Base-by-base conservation (phyloP, 2,329 filamentous ascomycete species). In the Fusarium anguioides region DNA sequence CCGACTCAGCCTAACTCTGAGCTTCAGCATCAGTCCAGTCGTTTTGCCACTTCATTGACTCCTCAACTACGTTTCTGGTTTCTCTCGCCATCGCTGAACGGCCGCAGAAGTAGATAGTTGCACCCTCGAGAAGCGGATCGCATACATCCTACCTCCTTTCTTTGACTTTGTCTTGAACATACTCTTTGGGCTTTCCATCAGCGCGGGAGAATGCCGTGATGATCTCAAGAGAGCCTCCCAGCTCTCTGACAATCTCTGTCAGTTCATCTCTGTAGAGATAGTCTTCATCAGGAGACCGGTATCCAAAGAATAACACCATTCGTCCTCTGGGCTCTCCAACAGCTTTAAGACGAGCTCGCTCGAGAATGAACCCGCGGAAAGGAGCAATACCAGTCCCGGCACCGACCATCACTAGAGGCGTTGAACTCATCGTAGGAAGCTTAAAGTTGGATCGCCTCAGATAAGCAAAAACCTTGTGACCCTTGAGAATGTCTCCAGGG, bases 261-360 rank as follows among this genome's bases (percentile, higher is more conserved):
- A 76, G 53, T 39, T 77, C 83, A 0, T 83, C 80, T 0, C 80
- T 75, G 75, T 91, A 90, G 0, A 91, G 72, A 23, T 84, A 80
- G 66, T 91, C 88, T 26, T 79, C 76, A 0, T 79, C 79, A 1
- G 82, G 81, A 8, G 77, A 72, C 20, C 85, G 83, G 72, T 87
- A 90, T n/a, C 88, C 89, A 57, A 86, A 82, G 76, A 89, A 89
- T 1, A 91, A 42, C 5, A 76, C 27, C 56, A 72, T 75, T 2
- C 50, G 60, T 1, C 72, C 72, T 8, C 74, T 56, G 3, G 54
- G 51, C 47, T 70, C 64, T 12, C 69, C 70, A 14, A 71, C 54
- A 4, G 66, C 58, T n/a, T 57, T 59, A 14, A 68, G 59, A 11
- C 66, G 60, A 24, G 57, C 69, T 3, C 73, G 64, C 41, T 75